Evolutionary conservation across 768 basidiomycete species (phyloP).

Genomic region (Imleria badia): DNA sequence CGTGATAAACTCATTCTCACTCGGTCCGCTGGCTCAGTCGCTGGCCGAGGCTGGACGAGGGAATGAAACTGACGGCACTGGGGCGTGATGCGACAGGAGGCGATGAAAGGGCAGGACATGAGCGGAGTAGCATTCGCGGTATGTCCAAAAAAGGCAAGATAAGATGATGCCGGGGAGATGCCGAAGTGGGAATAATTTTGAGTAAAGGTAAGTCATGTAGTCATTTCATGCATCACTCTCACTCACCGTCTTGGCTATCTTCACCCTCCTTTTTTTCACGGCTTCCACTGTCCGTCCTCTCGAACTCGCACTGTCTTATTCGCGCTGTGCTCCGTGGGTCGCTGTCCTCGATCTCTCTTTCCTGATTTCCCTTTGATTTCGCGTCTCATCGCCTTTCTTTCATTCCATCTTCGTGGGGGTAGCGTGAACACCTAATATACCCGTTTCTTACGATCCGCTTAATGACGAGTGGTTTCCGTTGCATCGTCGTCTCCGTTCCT

Average conservation of each 20-base stretch:
- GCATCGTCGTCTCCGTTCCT: conserved; percentile 1
- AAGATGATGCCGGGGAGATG: conserved; percentile 15
- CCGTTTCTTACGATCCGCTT: conserved; percentile 22
- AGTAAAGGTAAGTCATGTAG: conserved; percentile 15
- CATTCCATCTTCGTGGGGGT: conserved; percentile 10
- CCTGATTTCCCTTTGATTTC: neutral
- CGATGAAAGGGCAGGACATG: neutral
- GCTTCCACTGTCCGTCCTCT: neutral
- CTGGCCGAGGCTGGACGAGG: neutral
- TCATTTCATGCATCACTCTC: conserved; percentile 26
- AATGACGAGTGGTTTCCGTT: conserved; percentile 14
- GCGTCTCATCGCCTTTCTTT: neutral
- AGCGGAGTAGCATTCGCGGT: conserved; percentile 5
- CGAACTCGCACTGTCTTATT: neutral
- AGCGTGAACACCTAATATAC: conserved; percentile 27
- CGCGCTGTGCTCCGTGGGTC: conserved; percentile 1
- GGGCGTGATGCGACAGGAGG: neutral
- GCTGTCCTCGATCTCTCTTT: conserved; percentile 7
- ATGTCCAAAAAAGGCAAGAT: conserved; percentile 13
- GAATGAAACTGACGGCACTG: too few species aligned
- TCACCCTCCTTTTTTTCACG: conserved; percentile 3
- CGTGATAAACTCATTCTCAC: neutral
- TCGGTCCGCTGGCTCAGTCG: neutral
- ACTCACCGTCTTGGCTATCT: conserved; percentile 25
- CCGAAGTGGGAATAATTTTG: conserved; percentile 19